These are phyloP conservation scores for Metschnikowia bowlesiae DNA, from an alignment of 805 yeast genomes.

Conservation along the genomic window DNA sequence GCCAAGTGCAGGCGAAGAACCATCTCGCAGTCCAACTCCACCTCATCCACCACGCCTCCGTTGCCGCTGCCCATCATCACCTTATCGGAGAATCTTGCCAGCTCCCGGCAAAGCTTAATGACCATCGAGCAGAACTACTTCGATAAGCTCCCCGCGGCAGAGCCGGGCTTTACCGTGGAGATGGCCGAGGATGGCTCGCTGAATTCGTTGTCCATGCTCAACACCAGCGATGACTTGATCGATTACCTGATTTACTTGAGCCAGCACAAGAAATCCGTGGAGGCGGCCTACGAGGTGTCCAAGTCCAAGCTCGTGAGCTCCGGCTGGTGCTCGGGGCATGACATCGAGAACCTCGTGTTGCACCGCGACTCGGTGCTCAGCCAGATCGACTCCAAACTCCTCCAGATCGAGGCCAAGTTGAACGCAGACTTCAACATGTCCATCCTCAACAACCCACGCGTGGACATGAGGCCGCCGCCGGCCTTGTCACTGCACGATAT, in stretches of 20 bases:
- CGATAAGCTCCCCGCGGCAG: constrained; percentile 14
- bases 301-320: constrained; percentile 27
- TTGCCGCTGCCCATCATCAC: constrained; percentile 37
- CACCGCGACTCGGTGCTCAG: constrained; percentile 35
- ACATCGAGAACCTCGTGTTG: constrained; percentile 31
- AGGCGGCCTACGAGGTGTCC: constrained; percentile 32
- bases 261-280: constrained; percentile 30
- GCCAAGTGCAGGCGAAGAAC: constrained; percentile 18
- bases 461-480: neutral
- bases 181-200: neutral
- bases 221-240: constrained; percentile 23
- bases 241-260: constrained; percentile 31
- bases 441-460: constrained; percentile 14
- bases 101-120: constrained; percentile 24
- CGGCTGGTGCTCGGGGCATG: constrained; percentile 43
- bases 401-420: constrained; percentile 35
- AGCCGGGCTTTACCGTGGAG: neutral
- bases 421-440: constrained; percentile 26
- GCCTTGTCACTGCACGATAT: too few species aligned
- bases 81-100: constrained; percentile 31
- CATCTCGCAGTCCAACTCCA: constrained; percentile 20
- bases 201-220: constrained; percentile 18
- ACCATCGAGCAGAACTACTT: constrained; percentile 35
- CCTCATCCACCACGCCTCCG: constrained; percentile 25
- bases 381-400: constrained; percentile 35